Base-by-base conservation (phyloP, 1,284 basidiomycete species). In the Farysia itapuensis region DNA sequence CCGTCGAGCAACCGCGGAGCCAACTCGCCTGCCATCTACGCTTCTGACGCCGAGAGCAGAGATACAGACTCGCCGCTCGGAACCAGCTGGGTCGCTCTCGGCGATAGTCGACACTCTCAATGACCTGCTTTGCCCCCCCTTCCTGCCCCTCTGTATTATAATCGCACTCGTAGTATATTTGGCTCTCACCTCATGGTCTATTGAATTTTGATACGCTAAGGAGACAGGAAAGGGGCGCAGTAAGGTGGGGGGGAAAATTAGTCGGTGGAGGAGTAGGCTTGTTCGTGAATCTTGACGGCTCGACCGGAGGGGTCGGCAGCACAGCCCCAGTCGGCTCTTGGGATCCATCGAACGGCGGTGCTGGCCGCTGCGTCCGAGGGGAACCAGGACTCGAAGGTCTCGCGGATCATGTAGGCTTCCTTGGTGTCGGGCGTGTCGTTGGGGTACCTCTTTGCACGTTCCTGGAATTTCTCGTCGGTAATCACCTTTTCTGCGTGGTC, bases 371-470 rank as follows among this genome's bases (percentile, higher is more conserved):
- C 82, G 54, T 89, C 82, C 18, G 84, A 83, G 2, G 92, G 90
- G 85, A 76, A 76, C 67, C 67, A 74, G 26, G 86, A 80, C 77
- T 98, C 90, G 74, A 99, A 99, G 54, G 92, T 83, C 58, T 98
- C 89, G 49, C 93, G 85, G 77, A 98, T 90, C 77, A 84, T 87
- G 79, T 96, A 98, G 0, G 89, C 95, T 79, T 99, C 95, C 79
- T 98, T 98, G 21, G 95, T 98, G 69, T 93, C 90, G 11, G 94
- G 94, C 1, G 88, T 88, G 72, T 87, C 87, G 45, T 82, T 78
- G 5, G 88, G 80, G 85, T 88, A 98, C 50, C 90, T 84, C 73
- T 88, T 82, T 5, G 81, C 81, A 18, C 88, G 82, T 70, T 86
- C 83, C 19, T 83, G 84, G 68, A 96, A 89, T 47, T 83, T 82